A percentile compares a stretch with the other conserved stretches of the same genome.
phyloP scores from a whole-genome alignment of 2,329 filamentous ascomycete species.

The Neofusicoccum sp. region DNA sequence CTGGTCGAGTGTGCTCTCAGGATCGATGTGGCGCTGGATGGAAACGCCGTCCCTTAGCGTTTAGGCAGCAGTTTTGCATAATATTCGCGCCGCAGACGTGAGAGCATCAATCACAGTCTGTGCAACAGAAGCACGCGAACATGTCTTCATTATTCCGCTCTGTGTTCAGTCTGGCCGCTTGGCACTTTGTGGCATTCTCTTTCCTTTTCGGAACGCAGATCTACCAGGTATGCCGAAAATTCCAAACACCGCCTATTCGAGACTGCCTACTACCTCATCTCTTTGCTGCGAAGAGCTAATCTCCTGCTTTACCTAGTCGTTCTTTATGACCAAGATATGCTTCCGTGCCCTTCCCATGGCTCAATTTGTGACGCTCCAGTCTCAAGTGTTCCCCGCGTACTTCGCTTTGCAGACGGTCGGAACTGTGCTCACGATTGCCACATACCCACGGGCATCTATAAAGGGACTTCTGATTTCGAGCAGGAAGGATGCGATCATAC shows the following conservation, averaged over 20 bases:
- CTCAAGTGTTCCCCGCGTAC: constrained; percentile 82
- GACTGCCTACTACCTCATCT: background rate
- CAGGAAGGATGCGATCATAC: background rate
- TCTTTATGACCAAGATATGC: constrained; percentile 43
- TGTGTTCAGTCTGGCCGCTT: background rate
- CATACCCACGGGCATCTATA: background rate
- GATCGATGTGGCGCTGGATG: too few species aligned
- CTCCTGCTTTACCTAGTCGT: constrained; percentile 60
- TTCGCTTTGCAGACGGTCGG: constrained; percentile 76
- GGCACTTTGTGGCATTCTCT: background rate
- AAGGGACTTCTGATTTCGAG: background rate
- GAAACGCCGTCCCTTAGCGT: background rate
- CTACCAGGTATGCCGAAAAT: background rate
- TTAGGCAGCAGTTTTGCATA: background rate
- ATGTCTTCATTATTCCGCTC: background rate
- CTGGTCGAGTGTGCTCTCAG: too few species aligned
- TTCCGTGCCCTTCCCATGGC: constrained; percentile 76
- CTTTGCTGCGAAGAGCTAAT: background rate
- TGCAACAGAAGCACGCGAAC: background rate
- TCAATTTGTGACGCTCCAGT: constrained; percentile 81
- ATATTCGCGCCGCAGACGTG: background rate
- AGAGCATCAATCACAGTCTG: background rate
- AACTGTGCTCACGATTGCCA: background rate
- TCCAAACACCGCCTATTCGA: background rate
- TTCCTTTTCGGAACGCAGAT: background rate